A percentile compares a stretch with the other conserved stretches of the same genome.
phyloP scores from a whole-genome alignment of 331 rosid species.

The Malus hybrid region DNA sequence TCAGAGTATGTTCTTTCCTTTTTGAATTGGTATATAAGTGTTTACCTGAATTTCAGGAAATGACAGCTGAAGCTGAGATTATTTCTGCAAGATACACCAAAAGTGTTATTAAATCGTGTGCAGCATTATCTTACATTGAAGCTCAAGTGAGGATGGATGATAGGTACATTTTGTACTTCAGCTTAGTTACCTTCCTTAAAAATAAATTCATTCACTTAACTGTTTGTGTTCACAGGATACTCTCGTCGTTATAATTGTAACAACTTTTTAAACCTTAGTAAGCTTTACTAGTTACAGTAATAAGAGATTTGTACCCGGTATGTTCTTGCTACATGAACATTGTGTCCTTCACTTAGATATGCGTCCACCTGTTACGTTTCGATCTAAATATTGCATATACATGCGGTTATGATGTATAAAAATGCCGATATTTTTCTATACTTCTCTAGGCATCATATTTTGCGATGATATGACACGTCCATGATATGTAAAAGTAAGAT shows the following conservation, averaged over 20 bases:
- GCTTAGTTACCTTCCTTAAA: neutral
- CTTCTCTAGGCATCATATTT: neutral
- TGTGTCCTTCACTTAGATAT: neutral
- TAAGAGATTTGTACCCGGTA: neutral
- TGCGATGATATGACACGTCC: neutral
- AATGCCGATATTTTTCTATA: neutral
- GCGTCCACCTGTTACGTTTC: neutral
- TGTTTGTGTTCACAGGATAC: neutral
- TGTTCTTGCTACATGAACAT: neutral
- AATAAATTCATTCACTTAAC: neutral
- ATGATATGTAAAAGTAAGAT: neutral
- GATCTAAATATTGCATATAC: neutral
- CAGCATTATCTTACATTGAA: constrained; percentile 90
- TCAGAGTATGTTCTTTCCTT: neutral
- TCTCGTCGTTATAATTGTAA: neutral
- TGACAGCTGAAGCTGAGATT: constrained; percentile 92
- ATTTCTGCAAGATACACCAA: constrained; percentile 69
- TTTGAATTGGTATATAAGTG: neutral
- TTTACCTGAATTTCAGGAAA: constrained; percentile 58
- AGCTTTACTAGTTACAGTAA: neutral
- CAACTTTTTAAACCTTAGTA: neutral
- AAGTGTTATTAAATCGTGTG: constrained; percentile 82
- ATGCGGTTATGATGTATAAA: neutral
- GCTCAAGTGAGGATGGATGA: constrained; percentile 99
- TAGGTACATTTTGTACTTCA: constrained; percentile 46